Evolutionary conservation across 2,329 filamentous ascomycete genomes (phyloP).

Genomic region (Leptosphaerulina australis): DNA sequence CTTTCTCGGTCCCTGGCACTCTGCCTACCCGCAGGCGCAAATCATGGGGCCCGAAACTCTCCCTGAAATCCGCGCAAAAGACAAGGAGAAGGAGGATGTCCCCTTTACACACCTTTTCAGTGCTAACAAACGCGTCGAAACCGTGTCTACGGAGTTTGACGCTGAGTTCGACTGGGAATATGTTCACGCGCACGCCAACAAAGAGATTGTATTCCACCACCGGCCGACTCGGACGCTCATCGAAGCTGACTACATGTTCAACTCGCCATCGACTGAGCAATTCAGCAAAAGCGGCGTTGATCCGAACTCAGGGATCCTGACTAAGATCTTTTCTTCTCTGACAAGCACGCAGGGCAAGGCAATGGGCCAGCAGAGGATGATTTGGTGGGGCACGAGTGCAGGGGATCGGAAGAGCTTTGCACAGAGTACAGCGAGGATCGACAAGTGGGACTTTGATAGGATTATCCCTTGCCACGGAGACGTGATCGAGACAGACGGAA

Average conservation of each 20-base stretch:
- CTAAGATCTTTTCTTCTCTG: constrained; percentile 62
- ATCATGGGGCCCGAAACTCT: constrained; percentile 84
- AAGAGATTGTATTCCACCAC: constrained; percentile 87
- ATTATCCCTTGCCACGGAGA: constrained; percentile 95
- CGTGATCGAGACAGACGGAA: constrained; percentile 75
- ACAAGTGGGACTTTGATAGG: constrained; percentile 81
- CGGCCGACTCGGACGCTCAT: constrained; percentile 80
- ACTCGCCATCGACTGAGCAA: constrained; percentile 85
- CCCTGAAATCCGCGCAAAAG: constrained; percentile 73
- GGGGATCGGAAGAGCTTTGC: constrained; percentile 72
- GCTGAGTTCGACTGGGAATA: constrained; percentile 84
- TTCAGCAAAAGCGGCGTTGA: constrained; percentile 63
- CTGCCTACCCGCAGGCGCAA: constrained; percentile 76
- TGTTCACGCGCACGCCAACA: constrained; percentile 78
- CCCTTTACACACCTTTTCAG: constrained; percentile 69
- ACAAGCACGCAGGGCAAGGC: constrained; percentile 67
- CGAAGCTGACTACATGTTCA: constrained; percentile 90
- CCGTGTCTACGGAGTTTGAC: constrained; percentile 79
- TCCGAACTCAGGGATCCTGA: constrained; percentile 63
- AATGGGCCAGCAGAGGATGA: constrained; percentile 73
- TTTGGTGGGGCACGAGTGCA: constrained; percentile 74
- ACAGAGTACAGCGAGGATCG: constrained; percentile 70
- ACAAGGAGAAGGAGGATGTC: constrained; percentile 62
- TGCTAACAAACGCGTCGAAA: constrained; percentile 46
- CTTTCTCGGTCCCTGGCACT: constrained; percentile 83